Evolutionary conservation across 306 rosid species (phyloP), one percentile per base, ranked within the genome.

Genomic region (Nissolia schottii): DNA sequence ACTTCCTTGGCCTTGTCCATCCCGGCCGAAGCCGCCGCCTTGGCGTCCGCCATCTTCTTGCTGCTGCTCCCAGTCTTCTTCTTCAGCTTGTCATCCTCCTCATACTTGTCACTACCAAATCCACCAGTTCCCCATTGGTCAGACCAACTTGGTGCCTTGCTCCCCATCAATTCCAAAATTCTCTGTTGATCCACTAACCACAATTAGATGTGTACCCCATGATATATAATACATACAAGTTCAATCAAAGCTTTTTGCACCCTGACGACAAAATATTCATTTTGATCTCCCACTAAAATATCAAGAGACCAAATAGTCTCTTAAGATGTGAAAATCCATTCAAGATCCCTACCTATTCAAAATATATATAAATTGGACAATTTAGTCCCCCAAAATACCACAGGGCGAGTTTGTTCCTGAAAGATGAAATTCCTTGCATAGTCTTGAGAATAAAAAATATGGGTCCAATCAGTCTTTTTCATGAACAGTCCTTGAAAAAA

Each of bases 71-170:
- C 53, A 9, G 34, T 71, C 7, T 58, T 81, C 79, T 85, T 84
- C 68, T 83, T 80, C 32, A n/a, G 8, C 8, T 60, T 76, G 7
- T 67, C 79, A 22, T 50, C 62, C 6, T 86, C 73, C 1, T 83
- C 79, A 18, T 66, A 38, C n/a, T 49, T 81, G 0, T 76, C 87
- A 0, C 70, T 77, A 0, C 80, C 89, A n/a, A 43, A 76, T 31
- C 74, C 79, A 6, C 80, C 85, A 0, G 69, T 37, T 54, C 96
- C 90, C 92, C 97, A 88, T 57, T 88, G 91, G 16, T 91, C 96
- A 8, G 88, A 84, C 97, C 96, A 91, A 71, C 70, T 87, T 23
- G 96, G 91, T 77, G 86, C 89, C 74, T 87, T 88, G 87, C 96
- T 83, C 38, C 88, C 96, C 93, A 87, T 48, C 45, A 60, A 59